Conservation (phyloP, 345 rosid species). For the Euphorbia pulcherrima region DNA sequence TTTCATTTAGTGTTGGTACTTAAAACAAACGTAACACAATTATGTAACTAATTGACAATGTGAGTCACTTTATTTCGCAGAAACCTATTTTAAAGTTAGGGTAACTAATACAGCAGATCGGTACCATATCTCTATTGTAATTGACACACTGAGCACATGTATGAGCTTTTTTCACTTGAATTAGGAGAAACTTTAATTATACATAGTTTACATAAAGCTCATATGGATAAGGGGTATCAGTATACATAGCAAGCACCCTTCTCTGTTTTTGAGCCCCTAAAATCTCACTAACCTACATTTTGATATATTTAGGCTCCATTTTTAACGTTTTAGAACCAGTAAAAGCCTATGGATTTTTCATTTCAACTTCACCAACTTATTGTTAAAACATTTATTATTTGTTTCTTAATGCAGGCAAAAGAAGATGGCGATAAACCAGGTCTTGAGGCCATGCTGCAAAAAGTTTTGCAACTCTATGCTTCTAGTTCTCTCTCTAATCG, state of each 20-base stretch:
- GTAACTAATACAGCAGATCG: background rate
- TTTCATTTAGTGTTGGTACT: no score
- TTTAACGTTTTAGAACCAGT: background rate
- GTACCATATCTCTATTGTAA: background rate
- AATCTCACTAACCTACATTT: background rate
- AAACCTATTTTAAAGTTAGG: background rate
- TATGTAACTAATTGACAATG: background rate
- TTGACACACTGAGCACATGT: background rate
- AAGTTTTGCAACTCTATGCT: conserved; percentile 87
- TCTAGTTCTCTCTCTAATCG: conserved; percentile 71
- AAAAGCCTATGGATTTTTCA: background rate
- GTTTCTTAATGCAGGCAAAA: conserved; percentile 53
- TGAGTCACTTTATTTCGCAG: background rate
- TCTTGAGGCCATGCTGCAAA: conserved; percentile 85
- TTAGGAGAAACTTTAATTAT: background rate
- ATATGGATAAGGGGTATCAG: no score
- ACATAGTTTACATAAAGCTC: background rate
- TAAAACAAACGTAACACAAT: no score
- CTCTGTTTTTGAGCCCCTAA: background rate
- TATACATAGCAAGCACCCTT: background rate
- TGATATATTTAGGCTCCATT: background rate
- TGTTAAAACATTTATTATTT: background rate
- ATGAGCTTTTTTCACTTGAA: background rate
- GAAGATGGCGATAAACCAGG: conserved; percentile 91
- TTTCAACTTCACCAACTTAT: background rate